Evolutionary conservation across 2,329 filamentous ascomycete species (phyloP), one percentile per base, ranked within the genome.

Genomic region (Epichloe uncinata): DNA sequence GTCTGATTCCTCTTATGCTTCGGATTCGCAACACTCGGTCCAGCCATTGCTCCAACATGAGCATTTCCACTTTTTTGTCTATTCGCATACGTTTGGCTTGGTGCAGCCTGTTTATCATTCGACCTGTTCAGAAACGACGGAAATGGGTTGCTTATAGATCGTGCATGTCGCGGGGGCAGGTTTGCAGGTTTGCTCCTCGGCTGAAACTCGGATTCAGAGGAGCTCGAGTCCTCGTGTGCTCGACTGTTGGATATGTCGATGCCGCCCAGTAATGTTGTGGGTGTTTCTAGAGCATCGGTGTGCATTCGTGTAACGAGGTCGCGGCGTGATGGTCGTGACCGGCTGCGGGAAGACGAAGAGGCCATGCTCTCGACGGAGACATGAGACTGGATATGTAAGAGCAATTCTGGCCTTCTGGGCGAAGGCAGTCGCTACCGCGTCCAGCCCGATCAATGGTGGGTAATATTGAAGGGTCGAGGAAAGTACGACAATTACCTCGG

Each of bases 71-170:
- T 55, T 26, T 60, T 64, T 34, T 63, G 58, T 44, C 69, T 66
- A 45, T 61, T 58, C 50, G 58, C 26, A 15, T 33, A 62, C 54
- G 52, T 55, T 42, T 59, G 64, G 56, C 62, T 59, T 55, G 70
- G 55, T 50, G 63, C 64, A 59, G 66, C 62, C 34, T 70, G 65
- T 58, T 73, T 75, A 66, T 78, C 81, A 61, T 79, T 81, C 54
- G 69, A 74, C 53, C 69, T 68, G 34, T 77, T 73, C 61, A 90
- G 87, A 34, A 89, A 67, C n/a, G 80, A 82, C 7, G 85, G 83
- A 55, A 91, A 85, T 11, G 87, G 86, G 60, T 91, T 83, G 72
- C 87, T 93, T 70, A 85, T 78, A 50, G 87, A 90, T 50, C 85
- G 65, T 11, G 56, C 55, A 49, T 68, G 63, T 41, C 55, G 52